Evolutionary conservation across 345 rosid genomes (phyloP).

Genomic region (Eucalyptus regnans): DNA sequence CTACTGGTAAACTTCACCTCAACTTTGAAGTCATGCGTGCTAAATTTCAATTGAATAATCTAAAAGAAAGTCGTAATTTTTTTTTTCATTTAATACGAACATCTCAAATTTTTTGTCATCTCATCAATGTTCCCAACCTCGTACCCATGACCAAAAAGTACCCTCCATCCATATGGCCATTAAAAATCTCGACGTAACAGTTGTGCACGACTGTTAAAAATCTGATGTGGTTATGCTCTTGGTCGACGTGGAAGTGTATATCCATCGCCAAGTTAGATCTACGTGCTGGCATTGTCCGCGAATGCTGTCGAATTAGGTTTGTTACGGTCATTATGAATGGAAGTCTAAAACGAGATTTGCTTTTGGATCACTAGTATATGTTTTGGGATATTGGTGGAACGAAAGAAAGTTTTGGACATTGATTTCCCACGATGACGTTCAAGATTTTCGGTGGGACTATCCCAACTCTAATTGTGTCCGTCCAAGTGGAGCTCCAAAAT

Average conservation of each 20-base stretch:
- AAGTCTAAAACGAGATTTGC: not conserved
- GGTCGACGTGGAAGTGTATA: rapidly evolving
- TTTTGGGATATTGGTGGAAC: not conserved
- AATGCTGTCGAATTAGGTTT: not conserved
- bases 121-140: not conserved
- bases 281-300: not conserved
- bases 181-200: not conserved
- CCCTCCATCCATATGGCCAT: not conserved
- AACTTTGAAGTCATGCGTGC: not conserved
- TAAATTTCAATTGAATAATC: not conserved
- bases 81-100: not conserved
- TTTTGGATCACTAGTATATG: not conserved
- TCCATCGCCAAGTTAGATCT: not conserved
- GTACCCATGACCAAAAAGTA: not conserved
- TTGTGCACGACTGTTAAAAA: rapidly evolving
- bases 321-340: not conserved
- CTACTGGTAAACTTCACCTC: not conserved
- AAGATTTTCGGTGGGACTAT: not conserved
- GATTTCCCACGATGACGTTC: not conserved
- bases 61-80: not conserved
- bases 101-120: not conserved
- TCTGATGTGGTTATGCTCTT: not conserved
- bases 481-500: not conserved
- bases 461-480: not conserved
- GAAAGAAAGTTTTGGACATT: not conserved